phyloP scores from a whole-genome alignment of 305 asterid genomes.

The Nicotiana rustica region DNA sequence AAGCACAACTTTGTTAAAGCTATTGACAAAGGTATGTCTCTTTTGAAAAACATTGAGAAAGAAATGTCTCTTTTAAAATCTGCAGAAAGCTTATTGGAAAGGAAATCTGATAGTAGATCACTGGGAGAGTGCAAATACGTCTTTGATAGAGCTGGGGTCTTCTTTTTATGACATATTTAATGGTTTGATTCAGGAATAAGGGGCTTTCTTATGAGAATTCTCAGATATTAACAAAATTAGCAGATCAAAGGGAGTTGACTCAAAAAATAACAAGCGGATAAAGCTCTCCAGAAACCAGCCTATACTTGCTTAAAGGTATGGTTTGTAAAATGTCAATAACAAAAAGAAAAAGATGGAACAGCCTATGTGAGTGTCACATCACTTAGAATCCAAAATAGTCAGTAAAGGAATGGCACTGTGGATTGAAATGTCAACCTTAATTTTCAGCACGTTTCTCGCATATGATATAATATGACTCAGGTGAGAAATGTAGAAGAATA shows the following conservation, averaged over 20 bases:
- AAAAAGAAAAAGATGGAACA: background rate
- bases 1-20: slow-evolving; percentile 11
- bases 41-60: too few relatives aligned
- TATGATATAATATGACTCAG: background rate
- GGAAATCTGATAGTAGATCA: too few relatives aligned
- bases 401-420: background rate
- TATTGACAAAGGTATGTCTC: background rate
- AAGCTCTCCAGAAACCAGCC: background rate
- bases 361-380: background rate
- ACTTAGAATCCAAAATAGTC: background rate
- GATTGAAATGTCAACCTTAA: background rate
- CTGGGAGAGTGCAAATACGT: too few relatives aligned
- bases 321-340: background rate
- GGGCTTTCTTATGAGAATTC: too few relatives aligned
- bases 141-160: too few relatives aligned
- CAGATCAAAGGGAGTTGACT: background rate
- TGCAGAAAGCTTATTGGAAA: too few relatives aligned
- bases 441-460: background rate
- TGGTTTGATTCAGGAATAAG: too few relatives aligned
- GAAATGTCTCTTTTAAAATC: too few relatives aligned
- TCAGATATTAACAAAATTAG: too few relatives aligned
- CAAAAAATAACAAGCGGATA: background rate
- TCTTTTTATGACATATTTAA: too few relatives aligned
- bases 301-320: background rate
- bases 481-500: background rate